Conservation (phyloP, 2,329 filamentous ascomycete species). For the Cladobotryum mycophilum region DNA sequence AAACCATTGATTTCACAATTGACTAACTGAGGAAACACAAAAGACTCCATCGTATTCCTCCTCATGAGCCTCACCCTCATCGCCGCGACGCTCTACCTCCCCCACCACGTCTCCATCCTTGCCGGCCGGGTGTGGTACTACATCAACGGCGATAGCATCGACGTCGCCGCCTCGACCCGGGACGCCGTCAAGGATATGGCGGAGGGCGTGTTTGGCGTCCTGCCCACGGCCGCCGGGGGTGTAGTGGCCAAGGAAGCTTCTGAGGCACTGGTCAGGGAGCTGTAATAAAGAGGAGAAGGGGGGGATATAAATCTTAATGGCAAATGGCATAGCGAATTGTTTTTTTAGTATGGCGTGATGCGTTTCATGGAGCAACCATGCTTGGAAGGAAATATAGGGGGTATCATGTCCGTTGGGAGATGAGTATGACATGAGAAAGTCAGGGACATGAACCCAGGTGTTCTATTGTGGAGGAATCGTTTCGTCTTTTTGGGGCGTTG, state of each 20-base stretch:
- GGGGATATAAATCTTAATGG: neutral
- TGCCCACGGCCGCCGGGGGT: conserved; percentile 14
- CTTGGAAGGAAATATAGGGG: too few relatives aligned
- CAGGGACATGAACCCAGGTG: too few relatives aligned
- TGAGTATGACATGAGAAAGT: too few relatives aligned
- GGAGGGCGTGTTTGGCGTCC: conserved; percentile 23
- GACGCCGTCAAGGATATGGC: conserved; percentile 28
- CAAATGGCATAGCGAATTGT: neutral
- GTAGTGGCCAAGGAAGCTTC: conserved; percentile 18
- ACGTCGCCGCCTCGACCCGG: conserved; percentile 33
- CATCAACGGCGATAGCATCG: conserved; percentile 71
- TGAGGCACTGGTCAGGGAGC: conserved; percentile 23
- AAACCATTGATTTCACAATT: conserved; percentile 72
- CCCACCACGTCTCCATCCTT: conserved; percentile 80
- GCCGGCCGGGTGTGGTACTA: conserved; percentile 89
- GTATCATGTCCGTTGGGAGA: too few relatives aligned
- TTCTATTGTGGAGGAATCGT: too few relatives aligned
- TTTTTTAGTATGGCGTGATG: too few relatives aligned
- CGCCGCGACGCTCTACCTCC: conserved; percentile 85
- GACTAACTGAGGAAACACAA: neutral
- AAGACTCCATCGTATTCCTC: conserved; percentile 88
- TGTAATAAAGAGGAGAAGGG: conserved; percentile 18
- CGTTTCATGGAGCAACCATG: too few relatives aligned
- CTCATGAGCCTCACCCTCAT: conserved; percentile 80
- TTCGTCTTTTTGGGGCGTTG: conserved; percentile 2